A percentile compares a stretch with the other conserved stretches of the same genome.
These are phyloP conservation scores for Alternaria arbusti DNA, from an alignment of 2,329 filamentous ascomycete genomes.

Conservation along the genomic window DNA sequence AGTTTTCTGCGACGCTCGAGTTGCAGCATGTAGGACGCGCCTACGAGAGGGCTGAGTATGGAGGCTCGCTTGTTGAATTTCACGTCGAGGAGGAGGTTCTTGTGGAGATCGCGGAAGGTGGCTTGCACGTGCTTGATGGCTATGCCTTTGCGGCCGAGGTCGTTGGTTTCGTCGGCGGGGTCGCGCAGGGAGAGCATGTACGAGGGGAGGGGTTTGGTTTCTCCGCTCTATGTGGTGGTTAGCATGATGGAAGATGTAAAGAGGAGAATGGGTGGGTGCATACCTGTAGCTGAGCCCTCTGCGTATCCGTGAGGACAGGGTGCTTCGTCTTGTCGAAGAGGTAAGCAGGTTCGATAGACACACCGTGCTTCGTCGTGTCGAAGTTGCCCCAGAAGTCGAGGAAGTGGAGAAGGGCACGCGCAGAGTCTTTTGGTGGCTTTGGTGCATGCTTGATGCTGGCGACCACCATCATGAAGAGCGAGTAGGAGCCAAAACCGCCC, in stretches of 20 bases:
- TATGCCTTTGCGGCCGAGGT: constrained; percentile 59
- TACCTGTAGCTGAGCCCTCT: constrained; percentile 27
- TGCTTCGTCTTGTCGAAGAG: constrained; percentile 50
- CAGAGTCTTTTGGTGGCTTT: constrained; percentile 43
- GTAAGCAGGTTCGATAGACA: constrained; percentile 57
- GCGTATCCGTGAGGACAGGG: constrained; percentile 23
- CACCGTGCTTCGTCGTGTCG: constrained; percentile 54
- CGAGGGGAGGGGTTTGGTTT: constrained; percentile 20
- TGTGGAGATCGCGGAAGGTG: constrained; percentile 45
- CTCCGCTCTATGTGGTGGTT: constrained; percentile 20
- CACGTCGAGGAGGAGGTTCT: constrained; percentile 19
- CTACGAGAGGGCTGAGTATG: constrained; percentile 30
- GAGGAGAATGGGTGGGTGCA: constrained; percentile 1
- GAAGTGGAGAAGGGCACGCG: constrained; percentile 55
- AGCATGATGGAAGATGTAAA: not conserved
- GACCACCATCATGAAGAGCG: constrained; percentile 63
- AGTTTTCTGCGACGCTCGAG: constrained; percentile 19
- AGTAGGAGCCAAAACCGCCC: constrained; percentile 62
- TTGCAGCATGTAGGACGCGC: constrained; percentile 24
- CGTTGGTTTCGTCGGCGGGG: constrained; percentile 63
- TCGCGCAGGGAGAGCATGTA: constrained; percentile 63
- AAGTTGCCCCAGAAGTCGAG: constrained; percentile 58
- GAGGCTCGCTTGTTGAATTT: constrained; percentile 21
- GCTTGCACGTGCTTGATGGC: constrained; percentile 58
- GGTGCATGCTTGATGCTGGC: constrained; percentile 58